These are phyloP conservation scores for Trifolium subterraneum DNA, from an alignment of 306 rosid genomes.

Conservation along the genomic window DNA sequence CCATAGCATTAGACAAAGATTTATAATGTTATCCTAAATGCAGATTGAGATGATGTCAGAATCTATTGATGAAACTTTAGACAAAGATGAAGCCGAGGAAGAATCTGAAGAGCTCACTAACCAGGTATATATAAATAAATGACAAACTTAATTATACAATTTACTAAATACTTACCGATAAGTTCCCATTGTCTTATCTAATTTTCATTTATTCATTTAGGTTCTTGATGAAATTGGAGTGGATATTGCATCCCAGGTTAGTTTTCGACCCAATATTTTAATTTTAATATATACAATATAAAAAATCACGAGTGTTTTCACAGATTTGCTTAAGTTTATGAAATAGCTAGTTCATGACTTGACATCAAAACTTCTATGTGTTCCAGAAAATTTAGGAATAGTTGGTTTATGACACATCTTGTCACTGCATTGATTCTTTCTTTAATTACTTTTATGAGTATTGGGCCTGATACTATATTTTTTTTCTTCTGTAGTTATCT, in stretches of 20 bases:
- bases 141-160: constrained; percentile 24
- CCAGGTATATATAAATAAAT: constrained; percentile 63
- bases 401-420: constrained; percentile 3
- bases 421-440: constrained; percentile 19
- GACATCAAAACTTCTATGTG: background rate
- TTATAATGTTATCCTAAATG: constrained; percentile 30
- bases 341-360: constrained; percentile 1
- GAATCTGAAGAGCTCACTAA: constrained; percentile 98
- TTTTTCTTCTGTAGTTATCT: constrained; percentile 60
- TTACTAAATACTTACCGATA: background rate
- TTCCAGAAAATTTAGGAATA: too few relatives aligned
- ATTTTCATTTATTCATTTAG: constrained; percentile 50
- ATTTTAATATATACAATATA: background rate
- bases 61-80: constrained; percentile 94
- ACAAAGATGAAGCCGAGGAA: constrained; percentile 98
- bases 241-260: constrained; percentile 96
- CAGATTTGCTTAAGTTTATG: background rate
- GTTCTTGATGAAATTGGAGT: constrained; percentile 99
- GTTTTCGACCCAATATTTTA: constrained; percentile 38
- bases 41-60: constrained; percentile 99
- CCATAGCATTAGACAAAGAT: background rate
- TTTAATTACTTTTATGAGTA: constrained; percentile 23
- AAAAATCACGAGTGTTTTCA: constrained; percentile 12
- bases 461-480: constrained; percentile 32
- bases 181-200: constrained; percentile 1